Conservation (phyloP, 2,329 filamentous ascomycete genomes). For the Ceratocystiopsis minuta region DNA sequence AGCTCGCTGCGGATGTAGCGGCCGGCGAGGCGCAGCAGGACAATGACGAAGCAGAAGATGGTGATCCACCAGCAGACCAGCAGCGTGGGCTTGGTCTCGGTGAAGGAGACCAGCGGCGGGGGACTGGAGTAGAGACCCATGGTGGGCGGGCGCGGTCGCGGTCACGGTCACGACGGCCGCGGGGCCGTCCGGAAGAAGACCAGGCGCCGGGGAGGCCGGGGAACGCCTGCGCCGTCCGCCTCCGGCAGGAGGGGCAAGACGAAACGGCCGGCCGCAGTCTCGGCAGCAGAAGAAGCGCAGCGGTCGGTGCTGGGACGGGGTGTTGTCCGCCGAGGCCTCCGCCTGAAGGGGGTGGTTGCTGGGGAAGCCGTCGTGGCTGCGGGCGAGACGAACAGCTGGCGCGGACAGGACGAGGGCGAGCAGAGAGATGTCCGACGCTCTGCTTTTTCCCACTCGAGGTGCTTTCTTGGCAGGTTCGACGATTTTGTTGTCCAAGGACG, state of each 20-base stretch:
- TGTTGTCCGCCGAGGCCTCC: not conserved
- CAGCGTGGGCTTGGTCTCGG: constrained; percentile 68
- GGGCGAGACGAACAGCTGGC: too few relatives aligned
- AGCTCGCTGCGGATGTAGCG: constrained; percentile 74
- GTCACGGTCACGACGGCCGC: not conserved
- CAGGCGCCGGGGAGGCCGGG: not conserved
- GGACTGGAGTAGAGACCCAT: constrained; percentile 43
- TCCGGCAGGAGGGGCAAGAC: constrained; percentile 40
- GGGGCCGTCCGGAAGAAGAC: not conserved
- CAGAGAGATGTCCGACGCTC: too few relatives aligned
- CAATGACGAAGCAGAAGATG: constrained; percentile 64
- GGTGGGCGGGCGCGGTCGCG: too few relatives aligned
- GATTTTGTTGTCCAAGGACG: too few relatives aligned
- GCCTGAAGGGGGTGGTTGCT: too few relatives aligned
- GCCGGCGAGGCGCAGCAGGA: constrained; percentile 62
- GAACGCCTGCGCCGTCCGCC: constrained; percentile 37
- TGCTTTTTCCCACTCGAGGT: too few relatives aligned
- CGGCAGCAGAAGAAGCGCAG: not conserved
- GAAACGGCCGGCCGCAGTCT: constrained; percentile 8
- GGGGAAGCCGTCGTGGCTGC: too few relatives aligned
- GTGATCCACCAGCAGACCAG: constrained; percentile 96
- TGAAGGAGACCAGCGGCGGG: constrained; percentile 27
- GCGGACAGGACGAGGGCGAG: too few relatives aligned
- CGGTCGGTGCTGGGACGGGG: not conserved
- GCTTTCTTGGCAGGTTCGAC: too few relatives aligned